Evolutionary conservation across 257 asterid species (phyloP).

Genomic region (Solanum dulcamara): DNA sequence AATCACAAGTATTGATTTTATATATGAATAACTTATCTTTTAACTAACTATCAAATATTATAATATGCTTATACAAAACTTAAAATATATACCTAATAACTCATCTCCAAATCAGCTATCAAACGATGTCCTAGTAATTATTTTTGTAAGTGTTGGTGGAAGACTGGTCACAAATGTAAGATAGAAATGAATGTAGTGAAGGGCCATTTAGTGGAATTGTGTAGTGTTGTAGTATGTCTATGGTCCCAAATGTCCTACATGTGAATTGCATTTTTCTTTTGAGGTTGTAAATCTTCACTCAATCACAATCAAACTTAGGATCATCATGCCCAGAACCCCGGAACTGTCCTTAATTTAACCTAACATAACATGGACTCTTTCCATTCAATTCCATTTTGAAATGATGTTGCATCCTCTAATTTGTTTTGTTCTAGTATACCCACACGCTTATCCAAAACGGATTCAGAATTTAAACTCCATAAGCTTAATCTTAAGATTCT

Average conservation of each 20-base stretch:
- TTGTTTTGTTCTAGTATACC: neutral
- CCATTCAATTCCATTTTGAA: neutral
- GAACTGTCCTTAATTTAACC: neutral
- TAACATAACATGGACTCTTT: neutral
- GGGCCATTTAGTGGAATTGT: neutral
- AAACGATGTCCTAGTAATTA: neutral
- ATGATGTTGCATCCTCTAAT: neutral
- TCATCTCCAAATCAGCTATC: neutral
- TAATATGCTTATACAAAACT: neutral
- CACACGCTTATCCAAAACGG: neutral
- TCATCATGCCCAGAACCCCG: neutral
- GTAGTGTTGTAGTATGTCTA: neutral
- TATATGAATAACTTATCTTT: neutral
- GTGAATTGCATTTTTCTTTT: neutral
- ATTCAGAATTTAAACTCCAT: neutral
- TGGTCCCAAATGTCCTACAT: neutral
- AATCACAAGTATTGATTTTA: accelerated
- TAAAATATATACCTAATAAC: neutral
- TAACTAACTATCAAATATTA: neutral
- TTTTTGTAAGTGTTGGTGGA: neutral
- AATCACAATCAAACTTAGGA: neutral
- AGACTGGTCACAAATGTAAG: neutral
- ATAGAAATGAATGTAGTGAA: neutral
- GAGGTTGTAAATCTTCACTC: neutral
- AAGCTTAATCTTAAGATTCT: neutral